phyloP scores from a whole-genome alignment of 192 early-diverging fungal genomes.

The Jimgerdemannia lactiflua region DNA sequence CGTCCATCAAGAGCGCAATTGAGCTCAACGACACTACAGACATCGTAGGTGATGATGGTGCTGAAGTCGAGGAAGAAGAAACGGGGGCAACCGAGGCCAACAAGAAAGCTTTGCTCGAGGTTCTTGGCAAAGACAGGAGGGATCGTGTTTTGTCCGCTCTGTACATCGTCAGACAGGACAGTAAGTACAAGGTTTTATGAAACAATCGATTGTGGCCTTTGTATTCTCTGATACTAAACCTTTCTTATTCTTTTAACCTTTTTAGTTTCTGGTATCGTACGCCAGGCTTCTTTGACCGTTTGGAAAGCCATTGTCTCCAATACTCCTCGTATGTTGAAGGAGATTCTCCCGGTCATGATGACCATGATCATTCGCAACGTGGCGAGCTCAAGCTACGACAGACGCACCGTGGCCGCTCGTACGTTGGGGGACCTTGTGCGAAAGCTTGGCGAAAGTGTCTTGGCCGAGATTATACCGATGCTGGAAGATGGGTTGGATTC shows the following conservation, averaged over 20 bases:
- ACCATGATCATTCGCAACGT: constrained; percentile 81
- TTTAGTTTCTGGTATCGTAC: constrained; percentile 64
- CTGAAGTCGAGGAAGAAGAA: constrained; percentile 57
- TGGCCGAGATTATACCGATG: constrained; percentile 88
- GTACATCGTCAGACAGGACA: constrained; percentile 91
- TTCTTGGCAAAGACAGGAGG: constrained; percentile 85
- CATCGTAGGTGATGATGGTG: constrained; percentile 59
- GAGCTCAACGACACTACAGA: constrained; percentile 29
- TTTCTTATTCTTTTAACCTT: not conserved
- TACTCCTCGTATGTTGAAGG: constrained; percentile 95
- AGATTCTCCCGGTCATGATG: constrained; percentile 92
- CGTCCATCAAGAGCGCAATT: constrained; percentile 60
- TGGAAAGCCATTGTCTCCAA: constrained; percentile 97
- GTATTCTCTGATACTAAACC: not conserved
- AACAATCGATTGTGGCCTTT: not conserved
- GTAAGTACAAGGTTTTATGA: constrained; percentile 26
- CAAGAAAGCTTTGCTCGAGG: constrained; percentile 66
- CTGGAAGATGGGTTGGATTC: constrained; percentile 79
- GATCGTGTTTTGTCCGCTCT: constrained; percentile 83
- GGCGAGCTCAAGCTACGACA: constrained; percentile 70
- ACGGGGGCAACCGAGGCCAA: constrained; percentile 56
- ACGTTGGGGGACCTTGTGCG: constrained; percentile 93
- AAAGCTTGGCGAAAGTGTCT: constrained; percentile 89
- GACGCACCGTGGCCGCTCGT: constrained; percentile 83
- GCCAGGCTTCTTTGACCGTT: constrained; percentile 84